A percentile compares a stretch with the other conserved stretches of the same genome.
phyloP scores from a whole-genome alignment of 1,139 yeast species.

The Yamadazyma atmosphaerica region DNA sequence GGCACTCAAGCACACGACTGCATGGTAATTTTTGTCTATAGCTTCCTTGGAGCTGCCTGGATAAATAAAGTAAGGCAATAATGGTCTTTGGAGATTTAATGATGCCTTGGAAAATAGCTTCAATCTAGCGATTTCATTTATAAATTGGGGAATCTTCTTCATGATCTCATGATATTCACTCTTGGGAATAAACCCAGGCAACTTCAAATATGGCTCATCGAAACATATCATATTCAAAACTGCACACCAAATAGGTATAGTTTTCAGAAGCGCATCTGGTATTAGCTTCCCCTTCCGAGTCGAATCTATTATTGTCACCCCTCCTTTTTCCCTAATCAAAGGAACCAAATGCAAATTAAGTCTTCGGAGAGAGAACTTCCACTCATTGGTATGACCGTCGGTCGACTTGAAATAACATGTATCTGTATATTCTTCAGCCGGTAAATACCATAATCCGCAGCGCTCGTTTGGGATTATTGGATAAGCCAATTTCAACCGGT shows the following conservation, averaged over 20 bases:
- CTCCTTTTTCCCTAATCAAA: slow-evolving; percentile 38
- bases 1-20: slow-evolving; percentile 58
- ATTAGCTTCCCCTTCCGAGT: slow-evolving; percentile 80
- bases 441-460: slow-evolving; percentile 86
- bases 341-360: slow-evolving; percentile 70
- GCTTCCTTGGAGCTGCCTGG: slow-evolving; percentile 40
- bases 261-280: slow-evolving; percentile 86
- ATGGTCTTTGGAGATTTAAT: slow-evolving; percentile 43
- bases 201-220: slow-evolving; percentile 24
- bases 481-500: slow-evolving; percentile 8
- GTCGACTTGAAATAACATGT: slow-evolving; percentile 84
- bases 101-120: slow-evolving; percentile 35
- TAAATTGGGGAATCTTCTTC: slow-evolving; percentile 50
- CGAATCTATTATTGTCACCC: slow-evolving; percentile 73
- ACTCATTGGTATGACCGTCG: slow-evolving; percentile 81
- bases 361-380: slow-evolving; percentile 75
- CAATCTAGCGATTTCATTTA: slow-evolving; percentile 38
- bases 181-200: slow-evolving; percentile 58
- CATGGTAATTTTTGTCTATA: slow-evolving; percentile 10
- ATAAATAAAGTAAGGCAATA: slow-evolving; percentile 71
- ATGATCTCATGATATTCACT: slow-evolving; percentile 60
- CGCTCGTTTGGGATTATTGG: slow-evolving; percentile 76
- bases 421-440: slow-evolving; percentile 36
- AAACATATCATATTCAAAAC: slow-evolving; percentile 54
- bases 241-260: slow-evolving; percentile 91